These are phyloP conservation scores for Puccinia coronata DNA, from an alignment of 1,284 basidiomycete genomes.

Conservation along the genomic window DNA sequence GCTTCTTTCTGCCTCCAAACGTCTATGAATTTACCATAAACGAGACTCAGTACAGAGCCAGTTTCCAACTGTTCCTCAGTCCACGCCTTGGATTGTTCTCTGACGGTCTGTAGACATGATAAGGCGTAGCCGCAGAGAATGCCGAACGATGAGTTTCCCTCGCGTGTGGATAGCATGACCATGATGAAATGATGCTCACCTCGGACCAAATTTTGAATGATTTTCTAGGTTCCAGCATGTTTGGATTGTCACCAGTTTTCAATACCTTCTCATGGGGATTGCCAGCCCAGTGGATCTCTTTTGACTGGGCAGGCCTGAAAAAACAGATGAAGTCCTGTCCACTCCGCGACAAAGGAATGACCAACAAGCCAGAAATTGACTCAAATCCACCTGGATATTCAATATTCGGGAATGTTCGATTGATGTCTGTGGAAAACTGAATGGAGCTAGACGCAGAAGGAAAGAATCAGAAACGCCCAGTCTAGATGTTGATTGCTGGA, in stretches of 20 bases:
- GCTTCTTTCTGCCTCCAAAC: slow-evolving; percentile 85
- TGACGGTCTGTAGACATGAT: slow-evolving; percentile 69
- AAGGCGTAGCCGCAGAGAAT: not conserved
- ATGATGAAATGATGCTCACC: slow-evolving; percentile 30
- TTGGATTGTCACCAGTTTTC: slow-evolving; percentile 14
- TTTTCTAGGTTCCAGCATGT: slow-evolving; percentile 69
- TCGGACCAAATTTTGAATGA: slow-evolving; percentile 68
- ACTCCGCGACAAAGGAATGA: slow-evolving; percentile 69
- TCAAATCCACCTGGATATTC: slow-evolving; percentile 70
- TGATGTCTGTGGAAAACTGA: slow-evolving; percentile 71
- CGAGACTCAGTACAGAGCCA: slow-evolving; percentile 77
- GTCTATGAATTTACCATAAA: slow-evolving; percentile 82
- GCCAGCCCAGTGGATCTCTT: slow-evolving; percentile 76
- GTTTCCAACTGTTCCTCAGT: slow-evolving; percentile 85
- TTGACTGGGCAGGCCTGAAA: slow-evolving; percentile 73
- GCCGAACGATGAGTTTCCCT: not conserved
- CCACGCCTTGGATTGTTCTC: slow-evolving; percentile 74
- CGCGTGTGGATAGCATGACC: not conserved
- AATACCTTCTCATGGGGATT: slow-evolving; percentile 67
- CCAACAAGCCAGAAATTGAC: slow-evolving; percentile 75
- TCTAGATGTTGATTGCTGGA: too few relatives aligned
- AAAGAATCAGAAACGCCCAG: not conserved
- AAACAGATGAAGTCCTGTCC: slow-evolving; percentile 71
- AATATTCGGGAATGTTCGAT: slow-evolving; percentile 74
- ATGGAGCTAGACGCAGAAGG: slow-evolving; percentile 60